Base-by-base conservation (phyloP, 2,329 filamentous ascomycete species). In the Fonsecaea erecta region DNA sequence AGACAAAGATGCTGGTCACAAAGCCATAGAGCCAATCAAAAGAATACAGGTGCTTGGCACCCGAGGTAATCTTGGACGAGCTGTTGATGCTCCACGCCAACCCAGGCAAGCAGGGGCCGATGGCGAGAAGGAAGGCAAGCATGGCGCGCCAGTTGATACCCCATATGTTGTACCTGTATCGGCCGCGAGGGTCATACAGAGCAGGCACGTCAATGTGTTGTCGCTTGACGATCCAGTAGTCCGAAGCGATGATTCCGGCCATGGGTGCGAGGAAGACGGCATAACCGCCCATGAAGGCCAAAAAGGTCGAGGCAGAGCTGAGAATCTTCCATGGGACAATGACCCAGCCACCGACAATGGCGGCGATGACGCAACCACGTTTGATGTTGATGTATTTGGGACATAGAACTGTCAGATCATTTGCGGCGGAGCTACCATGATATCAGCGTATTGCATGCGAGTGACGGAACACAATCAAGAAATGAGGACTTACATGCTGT, bases 1-100 rank as follows among this genome's bases (percentile, higher is more conserved):
- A 90, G 0, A 89, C 79, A 2, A 86, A 56, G 21, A 84, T 82
- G 7, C 85, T 86, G 0, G 75, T 78, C 9, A 82, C 77, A 68
- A 90, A 89, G 0, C 87, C 88, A 55, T 88, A 80, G 18, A 90
- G 73, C 84, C 87, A 90, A n/a, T 88, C 86, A 72, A 90, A 87
- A 28, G 83, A 81, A 72, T 89, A 90, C 3, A 88, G 77, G 68
- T 84, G 82, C 48, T 78, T 74, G 0, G 80, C 76, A 0, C 88
- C 87, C 0, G 77, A 76, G 0, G 60, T 67, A 71, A 76, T 67
- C 11, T 21, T 48, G 2, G 66, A 54, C 1, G n/a, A 35, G 63
- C 73, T 74, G 63, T 79, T 74, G 85, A 76, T 37, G 86, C 87
- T 26, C 86, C 81, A 85, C 83, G 67, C 67, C 35, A n/a, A 87